Percentiles rank a stretch among this genome's conserved stretches.
phyloP scores from a whole-genome alignment of 2,329 filamentous ascomycete species.

The Sclerotinia subarctica region DNA sequence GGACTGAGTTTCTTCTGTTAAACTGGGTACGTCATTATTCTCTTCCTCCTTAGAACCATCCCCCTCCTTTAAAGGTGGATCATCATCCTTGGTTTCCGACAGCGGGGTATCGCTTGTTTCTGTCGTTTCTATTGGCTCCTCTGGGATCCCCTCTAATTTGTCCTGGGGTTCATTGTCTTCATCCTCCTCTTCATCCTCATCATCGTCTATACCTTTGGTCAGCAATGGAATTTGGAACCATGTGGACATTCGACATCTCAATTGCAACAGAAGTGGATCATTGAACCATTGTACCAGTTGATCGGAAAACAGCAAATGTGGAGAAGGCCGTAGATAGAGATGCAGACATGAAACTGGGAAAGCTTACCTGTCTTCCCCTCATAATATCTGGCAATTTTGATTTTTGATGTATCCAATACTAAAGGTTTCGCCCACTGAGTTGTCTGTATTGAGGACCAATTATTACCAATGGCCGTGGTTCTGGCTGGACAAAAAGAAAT shows the following conservation, averaged over 20 bases:
- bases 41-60: neutral
- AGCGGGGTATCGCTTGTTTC: constrained; percentile 17
- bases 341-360: constrained; percentile 6
- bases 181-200: constrained; percentile 4
- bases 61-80: neutral
- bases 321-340: neutral
- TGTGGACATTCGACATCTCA: neutral
- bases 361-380: constrained; percentile 16
- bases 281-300: neutral
- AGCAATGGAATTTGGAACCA: constrained; percentile 2
- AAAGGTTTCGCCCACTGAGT: constrained; percentile 19
- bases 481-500: constrained; percentile 37
- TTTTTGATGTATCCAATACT: constrained; percentile 24
- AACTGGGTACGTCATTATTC: neutral
- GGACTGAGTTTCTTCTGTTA: neutral
- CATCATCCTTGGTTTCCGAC: neutral
- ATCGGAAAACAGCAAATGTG: constrained; percentile 8
- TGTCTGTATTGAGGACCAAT: constrained; percentile 27
- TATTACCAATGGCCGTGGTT: constrained; percentile 24
- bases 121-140: constrained; percentile 13
- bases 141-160: constrained; percentile 2
- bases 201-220: neutral
- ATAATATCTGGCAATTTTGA: constrained; percentile 23
- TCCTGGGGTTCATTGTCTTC: constrained; percentile 11
- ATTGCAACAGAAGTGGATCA: neutral